Base-by-base conservation (phyloP, 768 basidiomycete genomes). In the Fomitopsis pulvina region DNA sequence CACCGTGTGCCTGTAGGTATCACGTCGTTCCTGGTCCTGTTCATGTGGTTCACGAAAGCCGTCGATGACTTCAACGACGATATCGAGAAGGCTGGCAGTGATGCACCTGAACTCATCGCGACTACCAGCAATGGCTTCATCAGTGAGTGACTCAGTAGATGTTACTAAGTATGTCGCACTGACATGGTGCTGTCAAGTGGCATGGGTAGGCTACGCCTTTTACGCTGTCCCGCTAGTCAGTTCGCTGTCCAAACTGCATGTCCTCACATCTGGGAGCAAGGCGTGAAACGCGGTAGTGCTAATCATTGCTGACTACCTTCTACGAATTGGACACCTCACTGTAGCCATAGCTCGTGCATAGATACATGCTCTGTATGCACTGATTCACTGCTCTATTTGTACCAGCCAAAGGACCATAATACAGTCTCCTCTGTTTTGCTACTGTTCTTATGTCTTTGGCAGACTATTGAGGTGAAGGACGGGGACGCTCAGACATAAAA, bases 21-120 rank as follows among this genome's bases (percentile, higher is more conserved):
- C 51, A 80, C 79, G 2, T 71, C 83, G 8, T 85, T 86, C 68
- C 71, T 87, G 18, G 73, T 90, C 51, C 67, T 85, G 47, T 79
- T 85, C 52, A 85, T 91, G 78, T 87, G 83, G 79, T 87, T 87
- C 53, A 85, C 82, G 18, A 87, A 89, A 64, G 80, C 86, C 2
- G 79, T 83, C 0, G 76, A 82, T 46, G 87, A 88, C 59, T 90
- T 91, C 67, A 91, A 91, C 62, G 60, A 68, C 39, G 78, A 71
- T 45, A 80, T 90, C 45, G 53, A 68, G 22, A 62, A 73, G 8
- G 74, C 75, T 52, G 83, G 81, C 20, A 52, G 61, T 2, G 66
- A 74, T 48, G 82, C 76, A 4, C 83, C 84, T 1, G 67, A 78
- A 28, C 69, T 90, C 39, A 67, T 80, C 39, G 87, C 88, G 25